A percentile compares a stretch with the other conserved stretches of the same genome.
phyloP scores from a whole-genome alignment of 768 basidiomycete species.

The Pisolithus tinctorius region DNA sequence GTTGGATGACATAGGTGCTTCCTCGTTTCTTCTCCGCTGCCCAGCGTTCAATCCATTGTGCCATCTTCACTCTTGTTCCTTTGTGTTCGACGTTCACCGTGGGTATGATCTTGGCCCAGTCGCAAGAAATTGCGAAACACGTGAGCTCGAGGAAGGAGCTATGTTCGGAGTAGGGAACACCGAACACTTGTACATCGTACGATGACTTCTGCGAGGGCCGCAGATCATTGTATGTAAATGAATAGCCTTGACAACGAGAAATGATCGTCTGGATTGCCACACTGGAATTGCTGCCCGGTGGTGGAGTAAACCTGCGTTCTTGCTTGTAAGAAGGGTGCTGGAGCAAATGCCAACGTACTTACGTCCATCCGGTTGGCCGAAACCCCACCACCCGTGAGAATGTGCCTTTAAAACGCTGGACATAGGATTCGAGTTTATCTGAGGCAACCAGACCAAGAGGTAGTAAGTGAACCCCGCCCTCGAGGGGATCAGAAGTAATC shows the following conservation, averaged over 20 bases:
- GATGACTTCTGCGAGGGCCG: slow-evolving; percentile 68
- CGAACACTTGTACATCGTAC: slow-evolving; percentile 61
- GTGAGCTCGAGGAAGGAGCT: slow-evolving; percentile 94
- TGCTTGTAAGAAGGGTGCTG: neutral
- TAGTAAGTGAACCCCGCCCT: slow-evolving; percentile 79
- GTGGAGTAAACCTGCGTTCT: slow-evolving; percentile 51
- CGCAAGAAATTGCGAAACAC: slow-evolving; percentile 86
- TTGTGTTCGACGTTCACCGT: slow-evolving; percentile 87
- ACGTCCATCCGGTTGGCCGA: slow-evolving; percentile 97
- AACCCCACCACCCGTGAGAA: slow-evolving; percentile 77
- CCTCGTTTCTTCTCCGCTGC: slow-evolving; percentile 66
- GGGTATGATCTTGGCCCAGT: slow-evolving; percentile 86
- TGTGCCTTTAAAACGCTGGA: slow-evolving; percentile 62
- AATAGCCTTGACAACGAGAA: slow-evolving; percentile 51
- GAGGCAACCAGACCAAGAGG: slow-evolving; percentile 69
- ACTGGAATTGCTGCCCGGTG: slow-evolving; percentile 53
- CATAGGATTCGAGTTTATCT: slow-evolving; percentile 72
- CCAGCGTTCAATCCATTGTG: slow-evolving; percentile 86
- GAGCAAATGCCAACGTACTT: slow-evolving; percentile 26
- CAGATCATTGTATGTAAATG: slow-evolving; percentile 66
- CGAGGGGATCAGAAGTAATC: slow-evolving; percentile 68
- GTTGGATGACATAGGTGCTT: slow-evolving; percentile 29
- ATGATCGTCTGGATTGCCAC: slow-evolving; percentile 69
- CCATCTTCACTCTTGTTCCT: slow-evolving; percentile 74
- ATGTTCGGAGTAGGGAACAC: slow-evolving; percentile 92